Base-by-base conservation (phyloP, 2,329 filamentous ascomycete genomes). In the Gnomoniopsis sp. region DNA sequence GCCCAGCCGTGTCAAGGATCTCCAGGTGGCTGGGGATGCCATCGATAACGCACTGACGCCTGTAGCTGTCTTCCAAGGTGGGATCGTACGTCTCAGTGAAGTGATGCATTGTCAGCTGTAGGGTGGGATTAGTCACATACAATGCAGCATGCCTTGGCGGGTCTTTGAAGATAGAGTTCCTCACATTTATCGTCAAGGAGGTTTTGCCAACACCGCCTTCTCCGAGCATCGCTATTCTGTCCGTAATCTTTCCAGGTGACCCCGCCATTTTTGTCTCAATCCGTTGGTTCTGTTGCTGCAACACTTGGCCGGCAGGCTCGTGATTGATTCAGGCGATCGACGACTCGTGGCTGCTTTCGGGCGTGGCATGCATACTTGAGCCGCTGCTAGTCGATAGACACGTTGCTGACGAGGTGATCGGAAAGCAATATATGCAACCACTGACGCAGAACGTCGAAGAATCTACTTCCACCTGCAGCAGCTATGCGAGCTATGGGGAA, bases 121-220 rank as follows among this genome's bases (percentile, higher is more conserved):
- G 26, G 26, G 38, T 23, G 14, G 12, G 8, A 34, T 22, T 23
- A 22, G 44, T 8, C n/a, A 17, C 26, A 33, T 36, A 19, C 48
- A 43, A 36, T 43, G 8, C n/a, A n/a, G n/a, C n/a, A 12, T 36
- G 15, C 11, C 21, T 17, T 30, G 6, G 33, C 23, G 47, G 23
- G 23, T n/a, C 23, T 17, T 49, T 21, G 36, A 33, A 33, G 26
- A 12, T 22, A 26, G 23, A 23, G 10, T 8, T n/a, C 54, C 59
- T 36, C 30, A 61, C 59, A 8, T 61, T 57, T 34, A 61, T 58
- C 10, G 59, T 61, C 23, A 61, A 26, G 33, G 59, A 61, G 33
- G 59, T 61, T 19, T 61, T 61, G 43, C 59, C 59, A 33, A 61
- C 59, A 47, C 59, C 59, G 52, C 59, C 59, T 43, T 61, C 59